These are phyloP conservation scores for Candida xyloterini DNA, from an alignment of 805 yeast genomes.

Conservation along the genomic window DNA sequence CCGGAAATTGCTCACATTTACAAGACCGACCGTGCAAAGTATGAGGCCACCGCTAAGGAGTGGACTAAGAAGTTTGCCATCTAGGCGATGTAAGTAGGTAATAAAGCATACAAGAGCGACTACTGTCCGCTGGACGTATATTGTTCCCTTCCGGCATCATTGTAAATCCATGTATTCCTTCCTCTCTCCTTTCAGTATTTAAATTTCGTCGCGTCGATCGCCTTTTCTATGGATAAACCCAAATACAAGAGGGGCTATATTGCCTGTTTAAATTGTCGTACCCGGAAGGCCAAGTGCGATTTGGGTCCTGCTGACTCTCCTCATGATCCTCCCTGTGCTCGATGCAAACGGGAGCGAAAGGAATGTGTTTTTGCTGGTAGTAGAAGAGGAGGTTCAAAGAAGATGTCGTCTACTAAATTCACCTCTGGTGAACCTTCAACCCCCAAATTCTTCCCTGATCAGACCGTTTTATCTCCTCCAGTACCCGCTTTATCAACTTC, in stretches of 20 bases:
- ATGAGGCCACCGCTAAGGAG: slow-evolving; percentile 95
- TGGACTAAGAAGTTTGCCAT: slow-evolving; percentile 99
- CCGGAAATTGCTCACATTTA: slow-evolving; percentile 97
- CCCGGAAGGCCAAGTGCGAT: slow-evolving; percentile 83
- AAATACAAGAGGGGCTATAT: slow-evolving; percentile 62
- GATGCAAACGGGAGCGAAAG: slow-evolving; percentile 79
- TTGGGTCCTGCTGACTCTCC: slow-evolving; percentile 74
- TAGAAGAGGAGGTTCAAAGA: slow-evolving; percentile 34
- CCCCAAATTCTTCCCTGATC: neutral
- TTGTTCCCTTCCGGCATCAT: neutral
- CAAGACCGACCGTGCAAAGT: slow-evolving; percentile 89
- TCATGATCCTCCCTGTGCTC: slow-evolving; percentile 74
- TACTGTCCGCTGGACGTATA: neutral
- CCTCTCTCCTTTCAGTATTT: neutral
- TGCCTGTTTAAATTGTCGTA: slow-evolving; percentile 85
- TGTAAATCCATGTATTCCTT: too few species aligned
- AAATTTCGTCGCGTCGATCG: slow-evolving; percentile 12
- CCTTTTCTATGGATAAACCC: slow-evolving; percentile 13
- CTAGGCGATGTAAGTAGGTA: slow-evolving; percentile 33
- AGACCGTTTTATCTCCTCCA: neutral
- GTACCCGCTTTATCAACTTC: neutral
- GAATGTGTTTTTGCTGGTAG: slow-evolving; percentile 67
- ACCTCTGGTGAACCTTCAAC: neutral
- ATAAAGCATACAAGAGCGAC: slow-evolving; percentile 11
- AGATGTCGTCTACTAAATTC: slow-evolving; percentile 11